phyloP scores from a whole-genome alignment of 768 basidiomycete genomes.

The Sarcodon sp. region DNA sequence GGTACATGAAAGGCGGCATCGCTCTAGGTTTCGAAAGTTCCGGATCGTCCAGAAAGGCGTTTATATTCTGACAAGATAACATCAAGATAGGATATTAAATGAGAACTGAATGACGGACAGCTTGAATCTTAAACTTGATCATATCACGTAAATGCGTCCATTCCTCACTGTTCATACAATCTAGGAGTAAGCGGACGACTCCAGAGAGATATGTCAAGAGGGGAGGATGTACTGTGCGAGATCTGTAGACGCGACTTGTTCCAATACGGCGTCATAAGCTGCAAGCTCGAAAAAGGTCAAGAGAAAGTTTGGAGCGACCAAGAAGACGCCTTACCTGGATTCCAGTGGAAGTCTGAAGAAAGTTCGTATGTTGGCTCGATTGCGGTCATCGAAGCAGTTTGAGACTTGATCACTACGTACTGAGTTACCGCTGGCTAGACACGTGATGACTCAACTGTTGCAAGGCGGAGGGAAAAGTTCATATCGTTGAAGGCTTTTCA shows the following conservation, averaged over 20 bases:
- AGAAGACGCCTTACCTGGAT: constrained; percentile 26
- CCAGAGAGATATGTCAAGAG: no score
- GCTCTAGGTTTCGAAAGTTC: constrained; percentile 1
- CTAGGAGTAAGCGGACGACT: not conserved
- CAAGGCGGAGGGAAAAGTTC: no score
- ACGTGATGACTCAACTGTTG: no score
- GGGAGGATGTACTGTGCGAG: constrained; percentile 36
- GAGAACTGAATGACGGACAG: constrained; percentile 27
- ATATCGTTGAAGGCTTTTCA: no score
- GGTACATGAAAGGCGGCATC: constrained; percentile 12
- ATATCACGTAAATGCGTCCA: constrained; percentile 61
- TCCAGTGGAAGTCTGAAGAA: constrained; percentile 29
- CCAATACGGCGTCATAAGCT: constrained; percentile 49
- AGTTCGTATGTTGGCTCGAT: not conserved
- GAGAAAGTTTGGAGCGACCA: not conserved
- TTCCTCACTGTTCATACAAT: constrained; percentile 32
- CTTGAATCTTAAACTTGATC: constrained; percentile 57
- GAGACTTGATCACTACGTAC: not conserved
- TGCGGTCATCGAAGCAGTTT: not conserved
- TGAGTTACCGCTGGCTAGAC: not conserved
- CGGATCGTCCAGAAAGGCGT: constrained; percentile 16
- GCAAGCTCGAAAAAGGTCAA: constrained; percentile 9
- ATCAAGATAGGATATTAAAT: not conserved
- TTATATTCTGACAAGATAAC: constrained; percentile 17
- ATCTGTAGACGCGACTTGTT: constrained; percentile 55